Evolutionary conservation across 2,329 filamentous ascomycete species (phyloP), one percentile per base, ranked within the genome.

Genomic region (Xylaria sp.): DNA sequence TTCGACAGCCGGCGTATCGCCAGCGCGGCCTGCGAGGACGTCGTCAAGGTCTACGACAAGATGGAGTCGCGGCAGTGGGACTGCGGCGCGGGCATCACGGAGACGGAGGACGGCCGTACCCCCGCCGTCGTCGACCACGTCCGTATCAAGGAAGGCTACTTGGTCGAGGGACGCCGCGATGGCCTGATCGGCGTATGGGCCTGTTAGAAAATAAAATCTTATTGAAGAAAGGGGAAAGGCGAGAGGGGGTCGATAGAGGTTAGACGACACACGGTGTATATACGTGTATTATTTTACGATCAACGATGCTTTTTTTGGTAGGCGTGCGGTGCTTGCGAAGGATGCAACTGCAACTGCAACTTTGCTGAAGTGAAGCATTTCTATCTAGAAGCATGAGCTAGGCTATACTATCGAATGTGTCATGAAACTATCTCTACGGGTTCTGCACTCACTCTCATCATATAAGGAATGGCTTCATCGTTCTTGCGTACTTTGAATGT

Each of bases 21-120:
- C 39, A 89, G 92, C 61, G 95, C 96, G 2, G 94, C 94, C 0
- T 93, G 94, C 50, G 96, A 98, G 80, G 90, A 94, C 76, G 93
- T 98, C 27, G 94, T 96, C 74, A 99, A 99, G 82, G 92, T 99
- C 68, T 99, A 98, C 82, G 96, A 99, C 83, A 98, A 98, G 85
- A 91, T 93, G 2, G 96, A 99, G 78, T 94, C 94, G 48, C 86
- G 93, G 69, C 96, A 98, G 80, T 99, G 96, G 96, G 93, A 97
- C 79, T 98, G 94, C 80, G 96, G 96, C 61, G 90, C 93, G 2
- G 95, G 94, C 42, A 89, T 92, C 56, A 86, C 85, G 2, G 90
- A 90, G 67, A 88, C 89, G 21, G 89, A 92, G 61, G 86, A 89
- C 65, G 88, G 86, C 12, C 89, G 88, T 73, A 85, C 83, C 64